Percentiles rank a stretch among this genome's conserved stretches.
These are phyloP conservation scores for Kwoniella sp. DNA, from an alignment of 768 basidiomycete species.

Conservation along the genomic window DNA sequence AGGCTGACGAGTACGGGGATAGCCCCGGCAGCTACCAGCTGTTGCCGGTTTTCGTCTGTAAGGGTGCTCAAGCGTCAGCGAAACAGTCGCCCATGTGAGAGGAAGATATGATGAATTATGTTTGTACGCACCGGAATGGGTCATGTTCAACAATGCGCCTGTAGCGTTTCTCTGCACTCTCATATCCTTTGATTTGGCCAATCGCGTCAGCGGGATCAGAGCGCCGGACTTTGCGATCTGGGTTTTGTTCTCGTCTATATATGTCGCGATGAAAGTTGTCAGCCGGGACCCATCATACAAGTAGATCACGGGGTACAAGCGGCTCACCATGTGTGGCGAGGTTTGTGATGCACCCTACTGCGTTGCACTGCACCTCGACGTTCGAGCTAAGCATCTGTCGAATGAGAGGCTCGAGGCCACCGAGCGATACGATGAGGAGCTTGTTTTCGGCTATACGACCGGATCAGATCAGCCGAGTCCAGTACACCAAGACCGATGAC, in stretches of 20 bases:
- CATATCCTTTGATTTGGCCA: slow-evolving; percentile 98
- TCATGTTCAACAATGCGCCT: slow-evolving; percentile 97
- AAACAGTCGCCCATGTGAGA: neutral
- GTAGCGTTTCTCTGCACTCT: slow-evolving; percentile 98
- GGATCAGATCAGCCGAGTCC: too few relatives aligned
- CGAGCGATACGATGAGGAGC: slow-evolving; percentile 94
- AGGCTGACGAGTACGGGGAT: slow-evolving; percentile 95
- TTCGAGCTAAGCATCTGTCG: slow-evolving; percentile 99
- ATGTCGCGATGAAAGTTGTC: neutral
- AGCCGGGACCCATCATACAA: slow-evolving; percentile 7
- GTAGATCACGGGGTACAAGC: neutral
- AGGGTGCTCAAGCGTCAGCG: slow-evolving; percentile 5
- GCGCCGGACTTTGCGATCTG: slow-evolving; percentile 99
- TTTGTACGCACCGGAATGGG: slow-evolving; percentile 87
- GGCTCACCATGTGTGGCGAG: slow-evolving; percentile 92
- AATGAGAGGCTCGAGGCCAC: slow-evolving; percentile 95
- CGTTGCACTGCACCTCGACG: slow-evolving; percentile 99
- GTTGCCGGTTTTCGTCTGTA: slow-evolving; percentile 94
- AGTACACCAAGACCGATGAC: too few relatives aligned
- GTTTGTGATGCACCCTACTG: slow-evolving; percentile 98
- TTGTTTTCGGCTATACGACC: slow-evolving; percentile 85
- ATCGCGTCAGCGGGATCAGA: slow-evolving; percentile 90
- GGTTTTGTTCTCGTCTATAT: slow-evolving; percentile 95
- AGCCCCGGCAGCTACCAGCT: slow-evolving; percentile 96
- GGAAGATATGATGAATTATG: neutral